Percentiles rank a stretch among this genome's conserved stretches.
These are phyloP conservation scores for Fusarium solani-melongenae DNA, from an alignment of 2,329 filamentous ascomycete species.

Conservation along the genomic window DNA sequence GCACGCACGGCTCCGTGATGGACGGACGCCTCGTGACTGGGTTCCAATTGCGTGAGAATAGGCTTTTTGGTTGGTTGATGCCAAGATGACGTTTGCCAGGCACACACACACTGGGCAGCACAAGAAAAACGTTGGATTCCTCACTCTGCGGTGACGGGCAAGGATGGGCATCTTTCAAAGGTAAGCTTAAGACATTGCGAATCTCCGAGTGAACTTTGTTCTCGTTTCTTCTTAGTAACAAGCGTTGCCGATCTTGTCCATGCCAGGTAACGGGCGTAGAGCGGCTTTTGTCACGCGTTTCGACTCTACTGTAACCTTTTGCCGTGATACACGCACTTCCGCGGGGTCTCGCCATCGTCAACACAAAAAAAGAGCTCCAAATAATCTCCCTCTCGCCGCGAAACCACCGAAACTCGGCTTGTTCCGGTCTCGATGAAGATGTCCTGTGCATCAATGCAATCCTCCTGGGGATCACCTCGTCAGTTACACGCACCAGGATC, in stretches of 20 bases:
- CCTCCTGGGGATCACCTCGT: slow-evolving; percentile 16
- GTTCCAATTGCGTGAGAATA: slow-evolving; percentile 6
- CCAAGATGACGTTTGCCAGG: slow-evolving; percentile 33
- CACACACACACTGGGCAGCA: slow-evolving; percentile 1
- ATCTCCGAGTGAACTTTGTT: slow-evolving; percentile 25
- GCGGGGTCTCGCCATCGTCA: slow-evolving; percentile 2
- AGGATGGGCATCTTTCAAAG: slow-evolving; percentile 32
- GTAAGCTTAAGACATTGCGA: slow-evolving; percentile 42
- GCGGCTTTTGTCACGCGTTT: slow-evolving; percentile 26
- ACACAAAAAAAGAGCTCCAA: not conserved
- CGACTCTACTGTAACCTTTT: slow-evolving; percentile 10
- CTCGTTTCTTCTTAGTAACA: slow-evolving; percentile 3
- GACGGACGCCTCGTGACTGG: slow-evolving; percentile 3
- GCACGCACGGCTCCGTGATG: slow-evolving; percentile 21
- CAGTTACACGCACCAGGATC: slow-evolving; percentile 14
- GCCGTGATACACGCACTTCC: slow-evolving; percentile 26
- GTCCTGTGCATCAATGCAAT: slow-evolving; percentile 25
- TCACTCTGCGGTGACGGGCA: slow-evolving; percentile 12
- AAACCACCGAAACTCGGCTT: slow-evolving; percentile 29
- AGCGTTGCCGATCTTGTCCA: slow-evolving; percentile 24
- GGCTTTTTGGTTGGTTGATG: slow-evolving; percentile 25
- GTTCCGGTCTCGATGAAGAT: not conserved
- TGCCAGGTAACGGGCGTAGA: slow-evolving; percentile 22
- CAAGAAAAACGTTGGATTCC: slow-evolving; percentile 15
- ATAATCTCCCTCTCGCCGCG: slow-evolving; percentile 14